Evolutionary conservation across 495 filamentous ascomycete species (phyloP), one percentile per base, ranked within the genome.

Genomic region (Extremus antarcticus): DNA sequence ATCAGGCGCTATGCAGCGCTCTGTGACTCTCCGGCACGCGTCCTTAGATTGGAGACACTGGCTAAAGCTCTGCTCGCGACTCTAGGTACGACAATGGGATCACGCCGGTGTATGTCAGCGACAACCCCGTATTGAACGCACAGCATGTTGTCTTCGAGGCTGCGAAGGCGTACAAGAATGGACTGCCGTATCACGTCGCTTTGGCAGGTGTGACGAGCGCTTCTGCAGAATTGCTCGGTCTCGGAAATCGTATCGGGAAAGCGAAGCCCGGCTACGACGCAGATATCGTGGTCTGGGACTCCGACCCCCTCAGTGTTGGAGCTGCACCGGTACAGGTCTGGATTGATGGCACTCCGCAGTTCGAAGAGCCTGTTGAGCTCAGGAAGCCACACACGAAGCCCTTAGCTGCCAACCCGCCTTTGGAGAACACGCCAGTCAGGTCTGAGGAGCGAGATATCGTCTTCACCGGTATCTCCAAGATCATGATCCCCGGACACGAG

Each of bases 211-310:
- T 85, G 4, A 85, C 81, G 2, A 77, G 73, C 17, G 76, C 76
- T 1, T 78, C 81, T 3, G 80, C 81, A n/a, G 74, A 76, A 51
- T 72, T 76, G 16, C 69, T 85, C 0, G 78, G 78, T 2, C 70
- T 83, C 15, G 76, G 73, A 2, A 65, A 84, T 43, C 72, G 81
- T 16, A 70, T 85, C 13, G 82, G 82, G 9, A 83, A 83, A 57
- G 68, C 78, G 43, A 78, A 77, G 64, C 68, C 75, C 20, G 80
- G 81, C 0, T 83, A 79, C 54, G 82, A 85, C 62, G 82, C 81
- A 20, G 82, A 85, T 59, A 53, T 85, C 20, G 82, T 83, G 1
- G 73, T 84, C 9, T 85, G 81, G 81, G 80, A 84, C 60, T 78
- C 74, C 46, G 79, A 85, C 61, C 82, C 82, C 25, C 66, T 85